phyloP scores from a whole-genome alignment of 495 filamentous ascomycete genomes.

The Aspergillus sclerotioniger region DNA sequence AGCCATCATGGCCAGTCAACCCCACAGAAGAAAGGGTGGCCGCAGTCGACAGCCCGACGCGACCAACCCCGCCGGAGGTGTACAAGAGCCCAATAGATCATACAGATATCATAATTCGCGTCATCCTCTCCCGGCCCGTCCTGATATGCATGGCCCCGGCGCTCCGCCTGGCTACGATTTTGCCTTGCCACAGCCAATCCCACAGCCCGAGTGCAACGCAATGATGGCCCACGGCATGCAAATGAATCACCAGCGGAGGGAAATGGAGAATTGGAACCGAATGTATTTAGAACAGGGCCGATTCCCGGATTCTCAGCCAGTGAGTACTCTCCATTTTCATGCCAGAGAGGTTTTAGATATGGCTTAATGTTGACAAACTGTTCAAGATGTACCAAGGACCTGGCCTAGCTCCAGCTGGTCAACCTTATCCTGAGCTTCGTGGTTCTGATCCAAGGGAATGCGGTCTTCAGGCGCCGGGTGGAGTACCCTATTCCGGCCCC shows the following conservation, averaged over 20 bases:
- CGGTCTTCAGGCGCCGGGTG: not conserved
- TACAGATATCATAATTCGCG: no score
- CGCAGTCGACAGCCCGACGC: no score
- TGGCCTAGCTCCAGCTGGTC: not conserved
- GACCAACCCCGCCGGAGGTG: no score
- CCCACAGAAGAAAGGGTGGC: no score
- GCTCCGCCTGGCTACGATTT: no score
- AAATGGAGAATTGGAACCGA: slow-evolving; percentile 7
- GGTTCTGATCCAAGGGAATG: not conserved
- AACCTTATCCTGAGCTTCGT: not conserved
- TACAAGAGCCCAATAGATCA: no score
- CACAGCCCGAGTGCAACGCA: not conserved
- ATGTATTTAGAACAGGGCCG: slow-evolving; percentile 20
- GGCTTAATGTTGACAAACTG: not conserved
- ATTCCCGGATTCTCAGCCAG: slow-evolving; percentile 18
- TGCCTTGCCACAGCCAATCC: not conserved
- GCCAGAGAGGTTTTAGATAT: not conserved
- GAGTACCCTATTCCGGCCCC: not conserved
- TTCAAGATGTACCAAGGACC: not conserved
- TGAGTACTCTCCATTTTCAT: slow-evolving; percentile 6
- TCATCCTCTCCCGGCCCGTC: no score
- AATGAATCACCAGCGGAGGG: not conserved
- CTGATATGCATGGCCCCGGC: no score
- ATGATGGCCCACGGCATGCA: not conserved
- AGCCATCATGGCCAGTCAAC: no score